These are phyloP conservation scores for Suhomyces panamericanus DNA, from an alignment of 1,139 yeast species.

Conservation along the genomic window DNA sequence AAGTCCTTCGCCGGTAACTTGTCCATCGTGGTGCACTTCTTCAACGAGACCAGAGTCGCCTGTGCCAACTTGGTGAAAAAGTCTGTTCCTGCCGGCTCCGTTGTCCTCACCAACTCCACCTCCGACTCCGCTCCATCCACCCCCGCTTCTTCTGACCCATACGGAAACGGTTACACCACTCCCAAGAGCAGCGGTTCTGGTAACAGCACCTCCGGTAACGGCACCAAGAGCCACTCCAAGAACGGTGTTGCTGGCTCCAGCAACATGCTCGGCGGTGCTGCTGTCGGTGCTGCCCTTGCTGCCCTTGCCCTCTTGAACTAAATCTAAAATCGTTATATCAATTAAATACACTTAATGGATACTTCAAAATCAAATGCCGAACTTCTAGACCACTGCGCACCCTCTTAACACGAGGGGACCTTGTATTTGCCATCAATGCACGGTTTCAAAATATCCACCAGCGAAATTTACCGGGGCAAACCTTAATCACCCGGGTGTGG, in stretches of 20 bases:
- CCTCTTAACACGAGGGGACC: no score
- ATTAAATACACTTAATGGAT: no score
- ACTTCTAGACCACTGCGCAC: no score
- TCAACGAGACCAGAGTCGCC: conserved; percentile 35
- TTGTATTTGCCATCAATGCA: no score
- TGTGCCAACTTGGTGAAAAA: conserved; percentile 41
- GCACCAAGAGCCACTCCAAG: background rate
- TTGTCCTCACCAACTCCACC: no score
- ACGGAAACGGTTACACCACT: conserved; percentile 2
- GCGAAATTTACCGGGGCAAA: no score
- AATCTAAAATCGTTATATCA: background rate
- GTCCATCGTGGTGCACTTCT: conserved; percentile 40
- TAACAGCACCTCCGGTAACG: background rate
- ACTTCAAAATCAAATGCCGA: no score
- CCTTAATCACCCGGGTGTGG: no score
- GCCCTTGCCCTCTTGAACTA: conserved; percentile 19
- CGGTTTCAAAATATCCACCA: no score
- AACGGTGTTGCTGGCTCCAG: conserved; percentile 10
- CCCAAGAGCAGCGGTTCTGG: conserved; percentile 4
- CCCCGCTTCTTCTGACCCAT: conserved; percentile 2
- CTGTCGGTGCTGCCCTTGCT: conserved; percentile 19
- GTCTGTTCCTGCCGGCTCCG: conserved; percentile 6
- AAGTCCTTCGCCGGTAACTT: conserved; percentile 39
- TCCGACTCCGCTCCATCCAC: background rate
- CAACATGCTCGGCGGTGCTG: conserved; percentile 17